Evolutionary conservation across 1,284 basidiomycete genomes (phyloP).

Genomic region (Austroboletus rostrupii): DNA sequence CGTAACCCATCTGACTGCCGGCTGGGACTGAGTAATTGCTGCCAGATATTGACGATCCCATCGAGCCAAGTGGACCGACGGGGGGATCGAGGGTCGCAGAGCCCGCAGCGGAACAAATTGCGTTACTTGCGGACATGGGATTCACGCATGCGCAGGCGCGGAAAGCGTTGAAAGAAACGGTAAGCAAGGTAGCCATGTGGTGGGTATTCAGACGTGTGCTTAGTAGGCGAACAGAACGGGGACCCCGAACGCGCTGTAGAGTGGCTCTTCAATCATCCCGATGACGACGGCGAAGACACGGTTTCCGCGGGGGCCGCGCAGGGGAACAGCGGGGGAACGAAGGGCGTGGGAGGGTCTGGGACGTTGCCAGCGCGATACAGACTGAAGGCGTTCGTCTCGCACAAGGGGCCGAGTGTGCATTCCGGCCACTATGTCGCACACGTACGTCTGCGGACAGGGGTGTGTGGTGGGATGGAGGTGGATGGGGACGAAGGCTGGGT

Average conservation of each 20-base stretch:
- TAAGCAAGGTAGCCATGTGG: neutral
- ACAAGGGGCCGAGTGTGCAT: conserved; percentile 94
- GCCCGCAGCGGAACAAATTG: conserved; percentile 65
- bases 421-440: conserved; percentile 94
- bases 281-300: conserved; percentile 66
- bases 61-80: conserved; percentile 37
- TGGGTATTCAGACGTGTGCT: neutral
- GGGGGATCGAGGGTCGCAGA: conserved; percentile 40
- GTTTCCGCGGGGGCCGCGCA: conserved; percentile 26
- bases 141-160: conserved; percentile 81
- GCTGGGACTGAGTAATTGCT: neutral
- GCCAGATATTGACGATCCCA: conserved; percentile 83
- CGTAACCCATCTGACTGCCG: neutral
- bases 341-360: conserved; percentile 13
- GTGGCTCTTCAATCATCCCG: conserved; percentile 96
- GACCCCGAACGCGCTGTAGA: conserved; percentile 86
- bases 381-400: conserved; percentile 92
- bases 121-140: conserved; percentile 88
- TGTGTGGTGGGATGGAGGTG: conserved; percentile 19
- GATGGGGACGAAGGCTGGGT: conserved; percentile 60
- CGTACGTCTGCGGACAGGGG: conserved; percentile 38
- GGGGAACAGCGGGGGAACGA: conserved; percentile 1
- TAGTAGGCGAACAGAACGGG: conserved; percentile 45
- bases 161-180: conserved; percentile 88
- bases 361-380: conserved; percentile 71